phyloP scores from a whole-genome alignment of 2,329 filamentous ascomycete species.

The Ascochyta viciae-villosae region DNA sequence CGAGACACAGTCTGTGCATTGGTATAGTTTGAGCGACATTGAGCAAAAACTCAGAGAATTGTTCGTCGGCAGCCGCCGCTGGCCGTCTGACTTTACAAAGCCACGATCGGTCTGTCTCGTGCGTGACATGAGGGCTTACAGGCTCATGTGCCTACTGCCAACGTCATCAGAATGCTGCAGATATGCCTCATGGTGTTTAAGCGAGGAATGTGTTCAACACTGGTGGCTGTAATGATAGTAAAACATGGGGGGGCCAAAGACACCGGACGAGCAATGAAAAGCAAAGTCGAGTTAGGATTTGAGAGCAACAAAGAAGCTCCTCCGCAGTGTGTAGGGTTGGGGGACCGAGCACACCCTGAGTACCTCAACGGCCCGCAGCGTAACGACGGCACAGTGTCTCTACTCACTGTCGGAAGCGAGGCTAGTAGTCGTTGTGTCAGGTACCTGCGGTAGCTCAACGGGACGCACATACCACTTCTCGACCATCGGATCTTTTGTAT shows the following conservation, averaged over 20 bases:
- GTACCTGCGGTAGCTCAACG: constrained; percentile 17
- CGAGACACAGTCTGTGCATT: not conserved
- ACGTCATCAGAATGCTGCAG: constrained; percentile 4
- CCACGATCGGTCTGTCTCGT: constrained; percentile 7
- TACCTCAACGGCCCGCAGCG: constrained; percentile 7
- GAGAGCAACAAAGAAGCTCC: not conserved
- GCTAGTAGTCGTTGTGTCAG: constrained; percentile 6
- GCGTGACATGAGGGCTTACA: constrained; percentile 7
- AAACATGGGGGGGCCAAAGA: not conserved
- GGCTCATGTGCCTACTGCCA: not conserved
- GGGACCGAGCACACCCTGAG: constrained; percentile 16
- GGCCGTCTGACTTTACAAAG: not conserved
- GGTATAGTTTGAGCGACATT: not conserved
- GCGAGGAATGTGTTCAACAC: constrained; percentile 7
- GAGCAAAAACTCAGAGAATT: not conserved
- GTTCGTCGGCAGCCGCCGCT: not conserved
- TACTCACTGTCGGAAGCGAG: not conserved
- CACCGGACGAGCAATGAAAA: not conserved
- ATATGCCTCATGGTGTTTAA: not conserved
- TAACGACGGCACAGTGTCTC: not conserved
- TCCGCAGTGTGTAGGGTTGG: not conserved
- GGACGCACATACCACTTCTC: constrained; percentile 11
- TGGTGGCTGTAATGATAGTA: not conserved
- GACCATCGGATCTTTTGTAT: not conserved
- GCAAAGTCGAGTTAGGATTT: not conserved